Base-by-base conservation (phyloP, 108 stramenopile species). In the Skeletonema costatum region DNA sequence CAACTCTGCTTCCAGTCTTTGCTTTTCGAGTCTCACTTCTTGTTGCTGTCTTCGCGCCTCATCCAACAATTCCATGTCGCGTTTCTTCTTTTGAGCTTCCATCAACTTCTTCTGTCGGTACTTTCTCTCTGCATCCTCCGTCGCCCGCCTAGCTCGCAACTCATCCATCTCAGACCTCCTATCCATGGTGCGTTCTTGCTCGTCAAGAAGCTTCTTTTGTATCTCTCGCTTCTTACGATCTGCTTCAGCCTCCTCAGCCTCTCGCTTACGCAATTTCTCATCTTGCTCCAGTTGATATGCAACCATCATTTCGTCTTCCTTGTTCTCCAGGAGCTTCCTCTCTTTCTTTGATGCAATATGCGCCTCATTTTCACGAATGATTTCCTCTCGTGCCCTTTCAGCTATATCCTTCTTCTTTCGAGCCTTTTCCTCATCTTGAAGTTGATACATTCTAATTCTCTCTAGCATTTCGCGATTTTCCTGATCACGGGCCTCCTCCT, bases 121-220 rank as follows among this genome's bases (percentile, higher is more conserved):
- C 35, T 66, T 72, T 50, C 90, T 62, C 66, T 91, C 92, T 56
- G 83, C 77, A 35, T 88, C 89, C 64, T 93, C 92, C 19, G 77
- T 76, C 11, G 92, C 90, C 35, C 93, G 86, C 42, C 93, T 60
- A 21, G 90, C 93, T 39, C 92, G 86, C 32, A 94, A 74, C 77
- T 92, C 93, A 64, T 94, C 92, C 36, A 94, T 69, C 71, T 94
- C 92, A n/a, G 89, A 81, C n/a, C 74, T 86, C 68, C 89, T 94
- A 86, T 92, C 87, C 80, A 89, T 70, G 14, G 75, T 83, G 32
- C 86, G 83, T 63, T 89, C 75, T 80, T 94, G 93, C 48, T 87
- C 74, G 32, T 82, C 92, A 29, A 93, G 75, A 12, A 94, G 83
- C 50, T 79, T 86, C 76, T 87, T 88, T 60, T 92, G 93, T 21